A percentile compares a stretch with the other conserved stretches of the same genome.
Evolutionary conservation across 768 basidiomycete genomes (phyloP).

Genomic region (Chlorophyllum brunneum): DNA sequence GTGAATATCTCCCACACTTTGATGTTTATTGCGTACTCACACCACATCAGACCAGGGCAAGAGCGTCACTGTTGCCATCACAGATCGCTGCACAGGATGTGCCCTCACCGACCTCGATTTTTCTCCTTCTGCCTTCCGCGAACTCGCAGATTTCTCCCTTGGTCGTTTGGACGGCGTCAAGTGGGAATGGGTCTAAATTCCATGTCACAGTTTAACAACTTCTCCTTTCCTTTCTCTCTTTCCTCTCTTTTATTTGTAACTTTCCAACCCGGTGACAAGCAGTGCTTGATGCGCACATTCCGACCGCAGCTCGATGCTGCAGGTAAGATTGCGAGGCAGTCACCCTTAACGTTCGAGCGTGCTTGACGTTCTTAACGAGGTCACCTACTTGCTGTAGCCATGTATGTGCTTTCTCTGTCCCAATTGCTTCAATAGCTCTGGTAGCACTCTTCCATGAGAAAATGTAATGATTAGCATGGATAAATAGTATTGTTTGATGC

Average conservation of each 20-base stretch:
- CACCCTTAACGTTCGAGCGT: slow-evolving; percentile 20
- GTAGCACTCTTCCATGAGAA: slow-evolving; percentile 12
- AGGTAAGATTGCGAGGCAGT: slow-evolving; percentile 4
- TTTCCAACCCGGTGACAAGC: slow-evolving; percentile 19
- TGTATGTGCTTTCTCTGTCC: slow-evolving; percentile 22
- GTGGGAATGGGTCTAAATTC: slow-evolving; percentile 46
- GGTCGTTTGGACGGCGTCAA: slow-evolving; percentile 50
- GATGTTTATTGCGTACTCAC: neutral
- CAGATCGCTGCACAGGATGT: slow-evolving; percentile 66
- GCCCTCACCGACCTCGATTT: slow-evolving; percentile 52
- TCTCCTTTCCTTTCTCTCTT: slow-evolving; percentile 11
- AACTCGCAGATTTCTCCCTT: slow-evolving; percentile 35
- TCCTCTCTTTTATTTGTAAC: slow-evolving; percentile 8
- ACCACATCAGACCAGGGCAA: slow-evolving; percentile 46
- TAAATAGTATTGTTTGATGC: neutral
- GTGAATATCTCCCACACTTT: slow-evolving; percentile 30
- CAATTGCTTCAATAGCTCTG: slow-evolving; percentile 12
- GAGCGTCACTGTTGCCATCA: slow-evolving; percentile 42
- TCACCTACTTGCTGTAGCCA: slow-evolving; percentile 32
- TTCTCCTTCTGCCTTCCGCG: slow-evolving; percentile 51
- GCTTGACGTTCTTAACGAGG: slow-evolving; percentile 20
- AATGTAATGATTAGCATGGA: slow-evolving; percentile 7
- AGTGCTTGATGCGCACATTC: slow-evolving; percentile 25
- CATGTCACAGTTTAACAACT: slow-evolving; percentile 9
- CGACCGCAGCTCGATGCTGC: neutral